Evolutionary conservation across 192 early-diverging fungal species (phyloP), one percentile per base, ranked within the genome.

Genomic region (Obelidium mucronatum): DNA sequence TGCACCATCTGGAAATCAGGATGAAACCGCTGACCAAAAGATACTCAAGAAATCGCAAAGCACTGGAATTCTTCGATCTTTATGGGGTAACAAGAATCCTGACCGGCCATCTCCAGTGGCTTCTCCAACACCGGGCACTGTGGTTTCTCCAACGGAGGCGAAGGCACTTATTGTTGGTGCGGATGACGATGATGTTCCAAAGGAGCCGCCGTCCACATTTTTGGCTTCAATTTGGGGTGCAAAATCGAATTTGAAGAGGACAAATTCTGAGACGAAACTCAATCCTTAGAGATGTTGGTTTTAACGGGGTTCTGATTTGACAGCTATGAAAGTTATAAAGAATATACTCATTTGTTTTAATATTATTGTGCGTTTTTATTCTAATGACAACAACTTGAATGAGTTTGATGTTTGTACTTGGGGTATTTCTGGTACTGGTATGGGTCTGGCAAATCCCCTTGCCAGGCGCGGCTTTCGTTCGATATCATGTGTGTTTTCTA

Each of bases 201-300:
- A 72, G 26, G 28, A 65, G 15, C 26, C 26, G n/a, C 70, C 70
- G 11, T 72, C 70, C 19, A 72, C 33, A 36, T 72, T 72, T 22
- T 30, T 72, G 33, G 70, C 70, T 15, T 72, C 70, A 24, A 72
- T 72, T 36, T 72, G 70, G 70, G 70, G 70, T 26, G 70, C 70
- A 1, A 72, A 55, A 36, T 59, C 70, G 13, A 72, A 72, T 15
- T 51, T 72, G 30, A 72, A 72, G 37, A 22, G 55, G 55, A 72
- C 70, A 19, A 30, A 54, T 8, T 58, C 70, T 22, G 70, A 72
- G 53, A n/a, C 55, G 33, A 51, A 69, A 31, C 24, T 65, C 17
- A 40, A n/a, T n/a, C n/a, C n/a, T n/a, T n/a, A n/a, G n/a, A n/a
- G n/a, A n/a, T n/a, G n/a, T n/a, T n/a, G n/a, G n/a, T n/a, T n/a